Evolutionary conservation across 2,329 filamentous ascomycete genomes (phyloP), one percentile per base, ranked within the genome.

Genomic region (Sclerotinia subarctica): DNA sequence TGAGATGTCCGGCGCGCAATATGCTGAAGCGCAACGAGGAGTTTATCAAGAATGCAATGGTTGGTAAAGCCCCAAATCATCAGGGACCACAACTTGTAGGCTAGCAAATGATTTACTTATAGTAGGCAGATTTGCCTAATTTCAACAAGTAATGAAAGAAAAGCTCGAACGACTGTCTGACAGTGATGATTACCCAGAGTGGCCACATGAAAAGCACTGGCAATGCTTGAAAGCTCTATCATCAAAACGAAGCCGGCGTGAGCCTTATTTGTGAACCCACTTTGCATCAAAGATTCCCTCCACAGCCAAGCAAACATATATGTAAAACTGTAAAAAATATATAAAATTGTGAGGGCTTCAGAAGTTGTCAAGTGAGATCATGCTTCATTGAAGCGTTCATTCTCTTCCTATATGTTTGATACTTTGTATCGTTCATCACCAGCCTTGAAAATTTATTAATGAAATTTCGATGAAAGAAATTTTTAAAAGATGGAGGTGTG

Each of bases 331-430:
- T 21, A 26, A 15, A 26, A 26, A 42, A 44, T n/a, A 47, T 47
- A n/a, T 47, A n/a, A 24, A 38, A 54, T 32, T 5, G 8, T 17
- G 51, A 66, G 70, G 80, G 85, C 85, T 86, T 88, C 86, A 88
- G 86, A 88, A 85, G 83, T 78, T 71, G 79, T 78, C 79, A 78
- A 76, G 62, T 87, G 83, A 87, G 83, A 88, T 88, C 86, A 88
- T 83, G 73, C 74, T 75, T 74, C 67, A 63, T 79, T 72, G 73
- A 78, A 83, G 81, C 82, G 81, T 84, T 88, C 85, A 88, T 82
- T 84, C 86, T 88, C 86, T 88, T 88, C 86, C 86, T 88, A 88
- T 88, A 84, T 86, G 79, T 78, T 76, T 80, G 82, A 81, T 80
- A 81, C 80, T 72, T 76, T 78, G 77, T 79, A 83, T 77, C 75